Evolutionary conservation across 2,329 filamentous ascomycete genomes (phyloP), one percentile per base, ranked within the genome.

Genomic region (Aspergillus bombycis): DNA sequence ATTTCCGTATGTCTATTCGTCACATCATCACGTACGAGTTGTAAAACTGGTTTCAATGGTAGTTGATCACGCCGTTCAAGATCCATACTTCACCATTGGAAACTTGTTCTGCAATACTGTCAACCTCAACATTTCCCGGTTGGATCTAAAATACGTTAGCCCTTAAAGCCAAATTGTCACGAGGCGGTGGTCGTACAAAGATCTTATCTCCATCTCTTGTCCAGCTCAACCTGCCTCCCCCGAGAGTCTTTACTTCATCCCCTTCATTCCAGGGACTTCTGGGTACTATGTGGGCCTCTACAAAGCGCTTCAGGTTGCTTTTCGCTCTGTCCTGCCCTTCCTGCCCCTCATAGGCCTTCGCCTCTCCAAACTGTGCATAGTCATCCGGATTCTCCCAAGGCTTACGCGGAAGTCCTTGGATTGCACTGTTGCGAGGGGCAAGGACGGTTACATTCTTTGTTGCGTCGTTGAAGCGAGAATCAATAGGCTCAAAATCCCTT

Each of bases 51-150:
- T 4, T 23, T 66, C 60, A 74, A 50, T 64, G 68, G 43, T 86
- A 86, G 63, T 86, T 86, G 63, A 90, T 72, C 28, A 89, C 86
- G 5, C 82, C 84, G 68, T 86, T 86, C 64, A 92, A 74, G 43
- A 94, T 85, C 92, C 92, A 96, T 69, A 98, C 85, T 79, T 98
- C 91, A 4, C 95, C 95, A 75, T 98, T 99, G 4, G 88, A 86
- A 21, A 96, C 94, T 64, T 88, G 86, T 68, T 89, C 90, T 2
- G 89, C 90, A 58, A 96, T 83, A 62, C 83, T 88, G 48, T 89
- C 86, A 16, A 98, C 91, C 76, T 94, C 88, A 50, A 97, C 87
- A 67, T 88, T 85, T 7, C 90, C 91, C 0, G 94, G 95, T 82
- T 94, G 89, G 38, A 77, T 77, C 70, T 78, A 69, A 19, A 62